Percentiles rank a stretch among this genome's conserved stretches.
Evolutionary conservation across 441 rosid genomes (phyloP).

Genomic region (Erodium trifolium): DNA sequence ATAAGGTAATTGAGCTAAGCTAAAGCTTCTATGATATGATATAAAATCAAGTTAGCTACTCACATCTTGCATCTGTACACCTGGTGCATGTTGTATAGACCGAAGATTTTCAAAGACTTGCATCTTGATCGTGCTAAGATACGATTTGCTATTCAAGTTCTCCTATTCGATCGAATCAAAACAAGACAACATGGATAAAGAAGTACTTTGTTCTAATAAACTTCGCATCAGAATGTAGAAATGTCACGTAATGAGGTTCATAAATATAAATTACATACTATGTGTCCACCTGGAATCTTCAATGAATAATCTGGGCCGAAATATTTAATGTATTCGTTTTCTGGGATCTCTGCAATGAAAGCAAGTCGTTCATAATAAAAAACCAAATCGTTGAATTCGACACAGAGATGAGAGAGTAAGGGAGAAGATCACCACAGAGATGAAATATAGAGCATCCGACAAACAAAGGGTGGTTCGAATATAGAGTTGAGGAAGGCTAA

Average conservation of each 20-base stretch:
- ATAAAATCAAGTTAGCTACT: conserved; percentile 8
- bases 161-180: conserved; percentile 46
- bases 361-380: not conserved
- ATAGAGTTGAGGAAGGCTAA: no score
- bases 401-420: not conserved
- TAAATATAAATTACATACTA: conserved; percentile 37
- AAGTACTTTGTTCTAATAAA: conserved; percentile 3
- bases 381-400: not conserved
- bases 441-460: not conserved
- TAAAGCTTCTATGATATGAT: not conserved
- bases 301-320: conserved; percentile 78
- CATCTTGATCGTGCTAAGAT: conserved; percentile 67
- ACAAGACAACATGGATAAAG: conserved; percentile 15
- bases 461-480: no score
- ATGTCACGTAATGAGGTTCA: no score
- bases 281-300: conserved; percentile 77
- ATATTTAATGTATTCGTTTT: conserved; percentile 74
- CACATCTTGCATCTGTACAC: conserved; percentile 98
- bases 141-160: conserved; percentile 79
- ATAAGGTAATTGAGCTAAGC: not conserved
- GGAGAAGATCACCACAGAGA: not conserved
- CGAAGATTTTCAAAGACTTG: conserved; percentile 91
- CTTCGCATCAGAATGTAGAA: not conserved
- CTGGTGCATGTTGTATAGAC: conserved; percentile 86
- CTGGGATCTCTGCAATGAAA: conserved; percentile 75